Evolutionary conservation across 495 filamentous ascomycete species (phyloP).

Genomic region (Sordaria brevicollis): DNA sequence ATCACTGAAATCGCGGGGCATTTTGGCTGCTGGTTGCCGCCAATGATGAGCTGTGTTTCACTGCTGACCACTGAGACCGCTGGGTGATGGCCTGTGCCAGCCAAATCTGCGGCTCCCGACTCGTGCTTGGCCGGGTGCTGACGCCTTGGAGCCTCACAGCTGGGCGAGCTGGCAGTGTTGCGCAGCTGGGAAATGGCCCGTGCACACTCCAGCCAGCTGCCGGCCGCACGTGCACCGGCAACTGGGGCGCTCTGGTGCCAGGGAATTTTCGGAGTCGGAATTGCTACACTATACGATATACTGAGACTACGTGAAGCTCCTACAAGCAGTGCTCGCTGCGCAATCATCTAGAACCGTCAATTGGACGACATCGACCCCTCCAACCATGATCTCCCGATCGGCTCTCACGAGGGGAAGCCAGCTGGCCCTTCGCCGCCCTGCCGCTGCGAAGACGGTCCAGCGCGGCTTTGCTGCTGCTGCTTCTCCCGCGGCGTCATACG

Average conservation of each 20-base stretch:
- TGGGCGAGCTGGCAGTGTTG: background rate
- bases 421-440: constrained; percentile 60
- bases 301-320: constrained; percentile 6
- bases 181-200: background rate
- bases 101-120: background rate
- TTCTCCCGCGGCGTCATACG: constrained; percentile 70
- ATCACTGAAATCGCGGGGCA: background rate
- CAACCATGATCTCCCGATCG: constrained; percentile 78
- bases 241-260: constrained; percentile 7
- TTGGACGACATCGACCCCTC: constrained; percentile 38
- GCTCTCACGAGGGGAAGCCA: constrained; percentile 66
- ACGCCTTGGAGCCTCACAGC: background rate
- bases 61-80: background rate
- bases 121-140: background rate
- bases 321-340: constrained; percentile 15
- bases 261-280: constrained; percentile 27
- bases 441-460: constrained; percentile 46
- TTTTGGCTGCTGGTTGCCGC: background rate
- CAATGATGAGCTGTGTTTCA: background rate
- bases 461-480: constrained; percentile 70
- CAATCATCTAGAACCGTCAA: constrained; percentile 31
- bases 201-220: background rate
- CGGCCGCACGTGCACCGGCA: background rate
- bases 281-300: background rate
- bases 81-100: background rate